Evolutionary conservation across 2,329 filamentous ascomycete genomes (phyloP), one percentile per base, ranked within the genome.

Genomic region (Claviceps humidiphila): DNA sequence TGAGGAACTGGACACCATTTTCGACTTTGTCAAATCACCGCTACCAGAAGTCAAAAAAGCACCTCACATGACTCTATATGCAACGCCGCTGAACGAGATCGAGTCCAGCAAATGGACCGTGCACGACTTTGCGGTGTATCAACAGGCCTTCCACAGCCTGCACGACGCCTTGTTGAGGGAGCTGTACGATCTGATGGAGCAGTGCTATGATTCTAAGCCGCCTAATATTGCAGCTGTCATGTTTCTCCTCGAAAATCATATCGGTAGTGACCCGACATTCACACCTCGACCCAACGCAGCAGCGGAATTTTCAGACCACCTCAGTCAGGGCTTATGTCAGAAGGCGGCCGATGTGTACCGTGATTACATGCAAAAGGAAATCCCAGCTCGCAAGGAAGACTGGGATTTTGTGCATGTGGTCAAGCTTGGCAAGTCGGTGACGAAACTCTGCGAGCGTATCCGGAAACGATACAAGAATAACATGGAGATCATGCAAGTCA

Each of bases 371-470:
- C 80, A 90, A 54, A 81, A 84, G 56, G 80, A 90, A 61, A 83
- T 98, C 1, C 89, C 90, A 1, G 78, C 85, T 38, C 80, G 84
- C 52, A 84, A 88, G 59, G 82, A 89, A 57, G 78, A 87, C 49
- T 96, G 93, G 90, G 82, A 96, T 59, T 91, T 95, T 64, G 85
- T 80, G 56, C 88, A 97, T 66, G 85, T 97, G 53, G 89, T 96
- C 54, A 81, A 90, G 62, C 78, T 98, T 24, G 89, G 90, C 16
- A 88, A 93, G 64, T 81, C 82, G 0, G 88, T 97, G 5, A 84
- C 89, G 48, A 89, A 87, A 58, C 75, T 96, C 37, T 88, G 86
- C 57, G 84, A 95, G 61, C 87, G 85, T 64, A 94, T 96, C 50
- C 85, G 89, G 66, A 97, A 97, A 70, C 82, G 91, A 48, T 98